Base-by-base conservation (phyloP, 108 stramenopile genomes). In the Skeletonema potamos region DNA sequence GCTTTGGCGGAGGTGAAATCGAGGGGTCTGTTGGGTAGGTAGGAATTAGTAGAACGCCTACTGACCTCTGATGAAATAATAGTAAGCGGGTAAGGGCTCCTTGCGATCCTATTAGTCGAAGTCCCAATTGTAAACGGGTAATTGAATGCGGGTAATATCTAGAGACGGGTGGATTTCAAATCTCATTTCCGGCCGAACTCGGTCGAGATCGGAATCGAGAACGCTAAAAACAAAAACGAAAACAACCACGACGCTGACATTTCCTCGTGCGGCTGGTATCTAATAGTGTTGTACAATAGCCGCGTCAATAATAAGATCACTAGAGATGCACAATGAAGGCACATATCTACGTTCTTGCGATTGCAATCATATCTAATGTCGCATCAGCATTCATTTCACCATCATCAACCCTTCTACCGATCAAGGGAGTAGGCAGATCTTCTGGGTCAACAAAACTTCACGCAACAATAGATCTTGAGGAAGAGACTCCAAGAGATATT, bases 401-500 rank as follows among this genome's bases (percentile, higher is more conserved):
- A 41, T 41, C 39, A 41, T 41, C 39, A 41, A 41, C 39, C 3
- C n/a, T 41, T 41, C 15, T 15, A 41, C 39, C 39, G 15, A 41
- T 41, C 39, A 41, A 41, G 39, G 39, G n/a, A n/a, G 39, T 41
- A 15, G 37, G 37, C 12, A 39, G 37, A 39, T 39, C 37, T 15
- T 6, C 15, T 7, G 2, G 13, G 13, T 39, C 37, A 13, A 15
- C 39, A 10, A 41, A 41, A n/a, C 39, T 41, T 15, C n/a, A 41
- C 59, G 48, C 69, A 15, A 58, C 58, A 11, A 59, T 81, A 27
- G 72, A 81, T 29, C 15, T 82, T 5, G 48, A 61, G 20, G 84
- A 85, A 36, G 44, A 41, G 10, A 56, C 81, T 13, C 28, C 51
- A 36, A 59, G 84, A 37, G 82, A 85, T 58, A 54, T 79, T 54